Conservation (phyloP, 2,329 filamentous ascomycete species). For the Fusarium drepaniforme region DNA sequence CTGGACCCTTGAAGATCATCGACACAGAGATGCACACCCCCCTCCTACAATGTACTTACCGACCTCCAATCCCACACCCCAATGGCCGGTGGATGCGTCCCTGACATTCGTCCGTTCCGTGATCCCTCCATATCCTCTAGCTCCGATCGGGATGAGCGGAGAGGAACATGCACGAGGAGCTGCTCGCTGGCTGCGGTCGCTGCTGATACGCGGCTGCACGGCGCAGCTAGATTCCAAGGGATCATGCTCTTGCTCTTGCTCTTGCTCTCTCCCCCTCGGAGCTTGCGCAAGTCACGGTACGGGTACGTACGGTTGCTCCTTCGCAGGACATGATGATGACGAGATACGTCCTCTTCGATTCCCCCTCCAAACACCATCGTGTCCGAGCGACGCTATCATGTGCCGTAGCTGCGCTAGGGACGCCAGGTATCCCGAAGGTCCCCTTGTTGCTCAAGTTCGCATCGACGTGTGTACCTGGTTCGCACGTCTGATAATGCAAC, state of each 20-base stretch:
- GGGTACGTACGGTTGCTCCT: slow-evolving; percentile 11
- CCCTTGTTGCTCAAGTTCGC: slow-evolving; percentile 28
- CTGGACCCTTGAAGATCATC: slow-evolving; percentile 22
- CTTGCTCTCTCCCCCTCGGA: neutral
- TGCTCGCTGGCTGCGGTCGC: slow-evolving; percentile 3
- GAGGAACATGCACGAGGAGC: slow-evolving; percentile 29
- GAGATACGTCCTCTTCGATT: slow-evolving; percentile 27
- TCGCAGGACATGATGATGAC: slow-evolving; percentile 20
- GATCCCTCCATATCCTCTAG: slow-evolving; percentile 32
- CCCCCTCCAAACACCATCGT: slow-evolving; percentile 6
- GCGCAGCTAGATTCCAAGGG: slow-evolving; percentile 14
- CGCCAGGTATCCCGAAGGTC: slow-evolving; percentile 25
- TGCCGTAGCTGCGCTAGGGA: slow-evolving; percentile 28
- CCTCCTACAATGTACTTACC: slow-evolving; percentile 1
- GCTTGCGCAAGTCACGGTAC: slow-evolving; percentile 2
- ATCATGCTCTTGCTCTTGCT: slow-evolving; percentile 1
- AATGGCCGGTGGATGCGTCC: slow-evolving; percentile 34
- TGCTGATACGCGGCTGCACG: slow-evolving; percentile 15
- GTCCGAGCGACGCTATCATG: slow-evolving; percentile 22
- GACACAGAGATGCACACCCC: slow-evolving; percentile 20
- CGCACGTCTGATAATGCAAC: slow-evolving; percentile 36
- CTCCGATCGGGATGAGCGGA: slow-evolving; percentile 40
- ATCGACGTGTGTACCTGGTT: slow-evolving; percentile 35
- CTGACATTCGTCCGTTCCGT: slow-evolving; percentile 39
- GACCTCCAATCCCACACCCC: slow-evolving; percentile 15